These are phyloP conservation scores for Pholiota conissans DNA, from an alignment of 768 basidiomycete genomes.

Conservation along the genomic window DNA sequence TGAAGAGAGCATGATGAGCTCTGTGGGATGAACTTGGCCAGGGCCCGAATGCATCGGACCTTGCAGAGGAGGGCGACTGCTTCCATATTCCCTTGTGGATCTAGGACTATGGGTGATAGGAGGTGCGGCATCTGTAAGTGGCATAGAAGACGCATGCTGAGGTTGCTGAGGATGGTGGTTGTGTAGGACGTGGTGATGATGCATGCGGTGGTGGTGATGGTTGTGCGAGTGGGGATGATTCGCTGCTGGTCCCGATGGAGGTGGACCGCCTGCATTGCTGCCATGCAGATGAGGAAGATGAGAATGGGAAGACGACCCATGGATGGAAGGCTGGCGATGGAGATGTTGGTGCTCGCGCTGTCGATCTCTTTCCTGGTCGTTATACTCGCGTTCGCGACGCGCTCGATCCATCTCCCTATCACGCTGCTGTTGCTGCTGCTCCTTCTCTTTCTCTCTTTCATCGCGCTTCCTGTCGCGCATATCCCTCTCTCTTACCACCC, in stretches of 20 bases:
- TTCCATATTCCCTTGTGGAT: conserved; percentile 31
- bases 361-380: conserved; percentile 27
- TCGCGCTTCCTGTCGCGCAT: conserved; percentile 24
- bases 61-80: conserved; percentile 31
- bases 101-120: conserved; percentile 27
- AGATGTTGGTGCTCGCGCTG: conserved; percentile 32
- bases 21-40: conserved; percentile 44
- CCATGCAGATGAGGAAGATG: conserved; percentile 14
- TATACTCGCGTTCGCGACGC: conserved; percentile 18
- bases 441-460: conserved; percentile 25
- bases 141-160: conserved; percentile 32
- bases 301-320: conserved; percentile 15
- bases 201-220: conserved; percentile 47
- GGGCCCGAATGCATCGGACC: conserved; percentile 16
- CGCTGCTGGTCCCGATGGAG: conserved; percentile 23
- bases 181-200: conserved; percentile 53
- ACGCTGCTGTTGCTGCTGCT: conserved; percentile 3
- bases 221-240: conserved; percentile 35
- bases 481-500: conserved; percentile 22
- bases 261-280: conserved; percentile 15
- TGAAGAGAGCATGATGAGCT: conserved; percentile 51
- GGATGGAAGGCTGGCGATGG: conserved; percentile 34
- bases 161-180: conserved; percentile 33
- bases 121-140: conserved; percentile 25
- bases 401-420: conserved; percentile 25